Evolutionary conservation across 2,329 filamentous ascomycete genomes (phyloP).

Genomic region (Trichothecium sympodiale): DNA sequence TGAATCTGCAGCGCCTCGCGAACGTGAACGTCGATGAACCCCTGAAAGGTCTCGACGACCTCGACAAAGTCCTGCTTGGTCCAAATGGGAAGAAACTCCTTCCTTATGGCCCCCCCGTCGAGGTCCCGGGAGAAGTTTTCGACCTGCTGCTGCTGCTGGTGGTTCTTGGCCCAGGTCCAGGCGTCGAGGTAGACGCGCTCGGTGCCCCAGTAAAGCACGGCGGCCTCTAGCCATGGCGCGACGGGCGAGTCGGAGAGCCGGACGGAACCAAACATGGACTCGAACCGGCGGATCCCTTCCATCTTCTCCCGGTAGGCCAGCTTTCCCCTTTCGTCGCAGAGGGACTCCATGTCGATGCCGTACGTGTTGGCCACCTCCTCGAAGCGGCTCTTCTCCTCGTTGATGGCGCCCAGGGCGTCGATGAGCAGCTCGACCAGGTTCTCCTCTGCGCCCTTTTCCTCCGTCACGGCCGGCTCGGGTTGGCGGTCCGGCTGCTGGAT

Average conservation of each 20-base stretch:
- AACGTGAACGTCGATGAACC: conserved; percentile 43
- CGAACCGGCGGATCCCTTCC: conserved; percentile 25
- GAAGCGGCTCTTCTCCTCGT: conserved; percentile 57
- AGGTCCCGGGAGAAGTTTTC: conserved; percentile 26
- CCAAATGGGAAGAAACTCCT: conserved; percentile 60
- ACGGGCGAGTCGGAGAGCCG: conserved; percentile 28
- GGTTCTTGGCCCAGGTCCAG: conserved; percentile 40
- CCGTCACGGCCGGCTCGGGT: not conserved
- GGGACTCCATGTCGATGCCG: conserved; percentile 36
- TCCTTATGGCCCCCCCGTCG: conserved; percentile 53
- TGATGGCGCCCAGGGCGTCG: conserved; percentile 54
- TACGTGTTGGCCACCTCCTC: conserved; percentile 51
- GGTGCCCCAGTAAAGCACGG: conserved; percentile 68
- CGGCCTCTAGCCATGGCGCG: conserved; percentile 49
- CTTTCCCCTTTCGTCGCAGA: conserved; percentile 9
- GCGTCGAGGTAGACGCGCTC: conserved; percentile 54
- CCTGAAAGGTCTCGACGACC: conserved; percentile 46
- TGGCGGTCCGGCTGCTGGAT: conserved; percentile 25
- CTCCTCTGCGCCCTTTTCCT: conserved; percentile 1
- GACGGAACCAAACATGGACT: conserved; percentile 41
- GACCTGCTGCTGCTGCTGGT: conserved; percentile 14
- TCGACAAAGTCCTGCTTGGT: conserved; percentile 46
- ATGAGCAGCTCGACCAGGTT: conserved; percentile 52
- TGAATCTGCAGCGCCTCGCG: conserved; percentile 22
- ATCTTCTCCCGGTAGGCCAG: conserved; percentile 21